Conservation (phyloP, 352 stramenopile genomes). For the Phytophthora nicotianae region DNA sequence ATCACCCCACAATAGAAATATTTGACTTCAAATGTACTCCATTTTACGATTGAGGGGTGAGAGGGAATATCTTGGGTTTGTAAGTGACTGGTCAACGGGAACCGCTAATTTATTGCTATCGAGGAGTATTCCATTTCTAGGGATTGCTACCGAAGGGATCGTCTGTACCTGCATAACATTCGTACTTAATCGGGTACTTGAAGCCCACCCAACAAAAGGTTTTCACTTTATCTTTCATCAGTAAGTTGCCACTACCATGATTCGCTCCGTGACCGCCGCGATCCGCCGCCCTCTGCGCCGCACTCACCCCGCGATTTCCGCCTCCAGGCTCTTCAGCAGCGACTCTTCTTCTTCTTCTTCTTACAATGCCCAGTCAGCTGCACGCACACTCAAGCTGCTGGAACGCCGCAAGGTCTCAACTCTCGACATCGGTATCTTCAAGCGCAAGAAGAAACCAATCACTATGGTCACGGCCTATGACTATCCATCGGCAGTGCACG, state of each 20-base stretch:
- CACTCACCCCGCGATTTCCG: neutral
- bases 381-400: slow-evolving; percentile 83
- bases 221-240: slow-evolving; percentile 11
- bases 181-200: slow-evolving; percentile 14
- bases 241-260: slow-evolving; percentile 10
- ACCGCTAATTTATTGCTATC: too few species aligned
- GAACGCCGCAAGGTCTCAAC: slow-evolving; percentile 87
- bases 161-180: too few species aligned
- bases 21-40: too few species aligned
- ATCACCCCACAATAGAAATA: too few species aligned
- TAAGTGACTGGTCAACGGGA: too few species aligned
- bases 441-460: slow-evolving; percentile 96
- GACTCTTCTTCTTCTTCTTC: slow-evolving; percentile 12
- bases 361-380: slow-evolving; percentile 58
- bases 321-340: slow-evolving; percentile 18
- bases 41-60: too few species aligned
- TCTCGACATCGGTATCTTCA: slow-evolving; percentile 85
- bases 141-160: too few species aligned
- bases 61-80: too few species aligned
- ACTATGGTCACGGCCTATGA: slow-evolving; percentile 99
- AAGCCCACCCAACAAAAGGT: slow-evolving; percentile 1
- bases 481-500: slow-evolving; percentile 96
- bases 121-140: too few species aligned
- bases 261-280: slow-evolving; percentile 13
- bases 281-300: slow-evolving; percentile 13